Evolutionary conservation across 371 early-diverging fungal species (phyloP).

Genomic region (Mucor plumbeus): DNA sequence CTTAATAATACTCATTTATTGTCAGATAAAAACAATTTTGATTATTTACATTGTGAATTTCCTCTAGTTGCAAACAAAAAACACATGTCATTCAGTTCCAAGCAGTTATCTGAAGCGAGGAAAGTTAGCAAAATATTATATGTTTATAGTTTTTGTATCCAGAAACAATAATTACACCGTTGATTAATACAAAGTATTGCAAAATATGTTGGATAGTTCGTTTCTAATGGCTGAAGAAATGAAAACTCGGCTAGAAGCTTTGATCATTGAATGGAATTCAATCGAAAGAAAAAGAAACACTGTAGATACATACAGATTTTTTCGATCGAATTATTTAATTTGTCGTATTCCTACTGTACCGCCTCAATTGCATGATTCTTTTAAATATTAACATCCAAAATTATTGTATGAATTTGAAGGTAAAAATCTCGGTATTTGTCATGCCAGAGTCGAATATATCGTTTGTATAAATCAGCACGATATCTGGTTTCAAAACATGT

Average conservation of each 20-base stretch:
- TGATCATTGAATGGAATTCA: constrained; percentile 5
- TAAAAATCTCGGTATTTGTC: neutral
- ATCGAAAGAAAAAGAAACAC: neutral
- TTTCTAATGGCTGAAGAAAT: constrained; percentile 5
- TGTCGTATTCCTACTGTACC: constrained; percentile 4
- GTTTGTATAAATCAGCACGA: neutral
- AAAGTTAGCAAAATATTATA: neutral
- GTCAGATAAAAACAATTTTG: neutral
- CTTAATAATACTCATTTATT: neutral
- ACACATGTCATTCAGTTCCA: neutral
- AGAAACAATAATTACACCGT: neutral
- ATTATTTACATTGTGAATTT: neutral
- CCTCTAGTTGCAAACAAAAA: neutral
- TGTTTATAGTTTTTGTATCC: neutral
- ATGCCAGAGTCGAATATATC: neutral
- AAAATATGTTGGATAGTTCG: constrained; percentile 9
- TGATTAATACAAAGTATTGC: neutral
- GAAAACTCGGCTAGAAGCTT: neutral
- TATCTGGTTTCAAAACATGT: constrained; percentile 9
- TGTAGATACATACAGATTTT: neutral
- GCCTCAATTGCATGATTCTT: neutral
- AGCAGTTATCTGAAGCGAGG: neutral
- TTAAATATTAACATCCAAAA: neutral
- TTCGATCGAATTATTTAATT: neutral
- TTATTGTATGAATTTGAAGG: neutral